These are phyloP conservation scores for Moesziomyces sp. DNA, from an alignment of 1,284 basidiomycete species.

Conservation along the genomic window DNA sequence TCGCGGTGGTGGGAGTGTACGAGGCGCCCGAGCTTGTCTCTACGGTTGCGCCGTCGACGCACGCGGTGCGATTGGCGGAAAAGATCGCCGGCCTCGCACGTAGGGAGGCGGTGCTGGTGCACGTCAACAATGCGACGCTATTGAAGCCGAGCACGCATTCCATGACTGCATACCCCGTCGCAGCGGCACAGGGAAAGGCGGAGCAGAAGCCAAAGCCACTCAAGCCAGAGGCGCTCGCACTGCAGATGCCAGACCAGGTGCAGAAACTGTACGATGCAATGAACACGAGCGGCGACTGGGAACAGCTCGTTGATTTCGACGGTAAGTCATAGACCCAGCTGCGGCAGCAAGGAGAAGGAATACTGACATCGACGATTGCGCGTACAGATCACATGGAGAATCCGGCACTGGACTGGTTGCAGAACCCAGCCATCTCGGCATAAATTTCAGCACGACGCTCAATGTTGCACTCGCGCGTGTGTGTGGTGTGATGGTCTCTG, in stretches of 20 bases:
- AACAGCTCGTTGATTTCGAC: conserved; percentile 39
- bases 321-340: conserved; percentile 1
- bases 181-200: conserved; percentile 2
- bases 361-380: neutral
- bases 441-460: neutral
- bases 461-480: neutral
- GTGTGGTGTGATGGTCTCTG: neutral
- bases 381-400: conserved; percentile 45
- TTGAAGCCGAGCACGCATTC: conserved; percentile 11
- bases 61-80: conserved; percentile 32
- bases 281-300: conserved; percentile 20
- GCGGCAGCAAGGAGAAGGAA: too few relatives aligned
- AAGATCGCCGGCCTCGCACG: conserved; percentile 24
- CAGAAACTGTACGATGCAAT: conserved; percentile 22
- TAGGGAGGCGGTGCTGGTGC: conserved; percentile 24
- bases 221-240: conserved; percentile 7
- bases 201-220: conserved; percentile 25
- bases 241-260: conserved; percentile 13
- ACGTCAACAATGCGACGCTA: conserved; percentile 38
- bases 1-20: conserved; percentile 34
- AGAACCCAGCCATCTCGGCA: conserved; percentile 32
- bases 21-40: conserved; percentile 40
- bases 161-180: conserved; percentile 17
- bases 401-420: conserved; percentile 39
- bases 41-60: conserved; percentile 20